Percentiles rank a stretch among this genome's conserved stretches.
These are phyloP conservation scores for Erythrophleum ivorense DNA, from an alignment of 331 rosid genomes.

Conservation along the genomic window DNA sequence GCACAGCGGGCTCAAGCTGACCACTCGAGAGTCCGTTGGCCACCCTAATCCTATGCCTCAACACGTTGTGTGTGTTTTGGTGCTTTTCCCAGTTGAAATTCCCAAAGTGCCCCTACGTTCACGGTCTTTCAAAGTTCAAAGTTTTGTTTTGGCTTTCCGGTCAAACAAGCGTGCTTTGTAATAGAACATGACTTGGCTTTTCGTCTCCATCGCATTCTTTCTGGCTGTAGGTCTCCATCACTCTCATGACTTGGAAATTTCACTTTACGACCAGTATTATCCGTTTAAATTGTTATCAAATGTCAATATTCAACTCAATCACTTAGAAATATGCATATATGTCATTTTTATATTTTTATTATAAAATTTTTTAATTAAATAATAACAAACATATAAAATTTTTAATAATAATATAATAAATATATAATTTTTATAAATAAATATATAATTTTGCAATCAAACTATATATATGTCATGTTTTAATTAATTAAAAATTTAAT, in stretches of 20 bases:
- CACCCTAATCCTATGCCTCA: no score
- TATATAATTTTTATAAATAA: no score
- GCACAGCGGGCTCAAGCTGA: no score
- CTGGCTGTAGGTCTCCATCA: neutral
- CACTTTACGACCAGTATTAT: neutral
- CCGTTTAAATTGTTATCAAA: neutral
- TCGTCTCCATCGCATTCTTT: neutral
- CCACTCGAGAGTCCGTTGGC: no score
- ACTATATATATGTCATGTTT: no score
- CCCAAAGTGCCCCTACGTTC: neutral
- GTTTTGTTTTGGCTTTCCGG: neutral
- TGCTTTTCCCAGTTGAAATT: neutral
- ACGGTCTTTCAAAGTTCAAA: neutral
- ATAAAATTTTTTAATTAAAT: no score
- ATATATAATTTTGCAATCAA: no score
- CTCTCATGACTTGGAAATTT: neutral
- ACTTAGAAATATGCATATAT: neutral
- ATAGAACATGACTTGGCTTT: neutral
- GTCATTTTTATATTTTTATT: no score
- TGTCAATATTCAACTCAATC: neutral
- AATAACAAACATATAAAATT: no score
- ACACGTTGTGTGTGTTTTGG: neutral
- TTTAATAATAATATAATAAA: no score
- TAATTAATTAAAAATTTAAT: no score
- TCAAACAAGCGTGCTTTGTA: conserved; percentile 16